phyloP scores from a whole-genome alignment of 805 yeast species.

The Scheffersomyces coipomensis region DNA sequence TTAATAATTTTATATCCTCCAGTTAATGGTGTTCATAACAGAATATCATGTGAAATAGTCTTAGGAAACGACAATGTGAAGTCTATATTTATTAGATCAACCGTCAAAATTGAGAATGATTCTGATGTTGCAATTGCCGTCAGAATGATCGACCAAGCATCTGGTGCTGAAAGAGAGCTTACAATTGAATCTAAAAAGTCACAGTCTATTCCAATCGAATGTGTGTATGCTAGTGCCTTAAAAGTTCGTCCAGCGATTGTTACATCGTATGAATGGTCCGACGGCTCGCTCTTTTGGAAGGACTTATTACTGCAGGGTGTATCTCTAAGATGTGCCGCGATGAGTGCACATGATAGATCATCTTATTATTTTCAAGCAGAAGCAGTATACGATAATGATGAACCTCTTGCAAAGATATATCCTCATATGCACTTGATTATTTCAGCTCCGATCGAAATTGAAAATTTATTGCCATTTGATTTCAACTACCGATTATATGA shows the following conservation, averaged over 20 bases:
- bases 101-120: constrained; percentile 65
- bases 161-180: constrained; percentile 22
- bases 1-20: constrained; percentile 67
- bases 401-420: constrained; percentile 69
- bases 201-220: constrained; percentile 72
- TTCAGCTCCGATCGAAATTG: constrained; percentile 83
- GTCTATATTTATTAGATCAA: constrained; percentile 72
- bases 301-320: constrained; percentile 47
- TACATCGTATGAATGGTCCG: constrained; percentile 67
- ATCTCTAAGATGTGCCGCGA: constrained; percentile 60
- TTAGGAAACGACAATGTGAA: constrained; percentile 79
- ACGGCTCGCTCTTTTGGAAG: constrained; percentile 63
- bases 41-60: constrained; percentile 69
- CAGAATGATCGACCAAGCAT: constrained; percentile 31
- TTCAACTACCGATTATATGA: constrained; percentile 74
- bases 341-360: constrained; percentile 34
- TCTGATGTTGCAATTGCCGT: constrained; percentile 59
- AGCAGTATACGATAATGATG: constrained; percentile 61
- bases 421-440: constrained; percentile 80
- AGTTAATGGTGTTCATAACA: constrained; percentile 59
- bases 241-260: constrained; percentile 61
- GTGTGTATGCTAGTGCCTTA: constrained; percentile 58
- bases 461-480: constrained; percentile 83
- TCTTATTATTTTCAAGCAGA: constrained; percentile 71
- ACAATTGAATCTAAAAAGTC: constrained; percentile 53